A percentile compares a stretch with the other conserved stretches of the same genome.
Evolutionary conservation across 768 basidiomycete species (phyloP).

Genomic region (Imleria badia): DNA sequence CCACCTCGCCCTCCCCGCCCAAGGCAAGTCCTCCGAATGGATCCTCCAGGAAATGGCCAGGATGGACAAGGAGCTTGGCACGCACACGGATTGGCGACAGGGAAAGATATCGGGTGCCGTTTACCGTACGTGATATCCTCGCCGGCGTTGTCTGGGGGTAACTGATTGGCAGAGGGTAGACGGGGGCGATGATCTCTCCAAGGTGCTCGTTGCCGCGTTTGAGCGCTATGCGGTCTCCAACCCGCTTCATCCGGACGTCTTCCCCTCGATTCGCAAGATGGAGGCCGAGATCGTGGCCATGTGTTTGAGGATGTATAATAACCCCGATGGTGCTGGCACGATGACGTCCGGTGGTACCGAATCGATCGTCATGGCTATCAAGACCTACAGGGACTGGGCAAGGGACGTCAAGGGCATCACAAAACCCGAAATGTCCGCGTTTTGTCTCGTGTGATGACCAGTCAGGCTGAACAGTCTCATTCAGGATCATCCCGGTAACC

Average conservation of each 20-base stretch:
- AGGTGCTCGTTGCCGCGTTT: constrained; percentile 78
- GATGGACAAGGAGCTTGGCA: constrained; percentile 64
- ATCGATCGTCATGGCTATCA: constrained; percentile 92
- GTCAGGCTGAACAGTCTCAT: not conserved
- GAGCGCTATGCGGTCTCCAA: constrained; percentile 83
- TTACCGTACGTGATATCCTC: constrained; percentile 57
- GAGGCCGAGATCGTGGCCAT: constrained; percentile 92
- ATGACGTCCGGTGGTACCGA: constrained; percentile 98
- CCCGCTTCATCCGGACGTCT: constrained; percentile 90
- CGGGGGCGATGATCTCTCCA: constrained; percentile 79
- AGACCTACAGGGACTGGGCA: constrained; percentile 95
- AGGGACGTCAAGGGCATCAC: constrained; percentile 80
- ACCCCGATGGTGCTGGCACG: constrained; percentile 81
- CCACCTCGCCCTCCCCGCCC: constrained; percentile 62
- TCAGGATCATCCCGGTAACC: constrained; percentile 77
- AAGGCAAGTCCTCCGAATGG: constrained; percentile 69
- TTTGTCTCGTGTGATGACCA: not conserved
- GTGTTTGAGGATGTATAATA: constrained; percentile 82
- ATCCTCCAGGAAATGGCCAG: constrained; percentile 75
- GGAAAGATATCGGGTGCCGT: constrained; percentile 85
- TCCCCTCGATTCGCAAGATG: constrained; percentile 94
- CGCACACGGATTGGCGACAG: constrained; percentile 53
- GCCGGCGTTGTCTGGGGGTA: not conserved
- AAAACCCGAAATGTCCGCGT: constrained; percentile 80
- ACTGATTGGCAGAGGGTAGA: constrained; percentile 41